Evolutionary conservation across 2,329 filamentous ascomycete species (phyloP).

Genomic region (Fusarium globosum): DNA sequence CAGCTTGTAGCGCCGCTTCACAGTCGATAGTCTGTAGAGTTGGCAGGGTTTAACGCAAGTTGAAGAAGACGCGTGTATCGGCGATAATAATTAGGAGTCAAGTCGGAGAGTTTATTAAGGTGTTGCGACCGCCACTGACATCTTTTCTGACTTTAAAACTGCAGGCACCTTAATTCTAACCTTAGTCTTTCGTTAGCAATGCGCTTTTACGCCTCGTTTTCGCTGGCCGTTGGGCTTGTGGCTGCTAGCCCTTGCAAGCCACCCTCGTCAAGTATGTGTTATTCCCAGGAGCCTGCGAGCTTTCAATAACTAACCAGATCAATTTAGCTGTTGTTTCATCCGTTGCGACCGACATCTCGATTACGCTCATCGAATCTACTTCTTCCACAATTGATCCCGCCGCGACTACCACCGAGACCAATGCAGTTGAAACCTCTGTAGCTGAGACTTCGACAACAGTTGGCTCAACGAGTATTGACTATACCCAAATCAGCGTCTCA

Average conservation of each 20-base stretch:
- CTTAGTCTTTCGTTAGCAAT: no score
- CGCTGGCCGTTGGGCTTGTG: background rate
- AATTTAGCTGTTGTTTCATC: background rate
- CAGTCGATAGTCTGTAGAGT: background rate
- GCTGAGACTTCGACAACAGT: background rate
- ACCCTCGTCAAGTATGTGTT: background rate
- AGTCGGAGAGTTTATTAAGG: background rate
- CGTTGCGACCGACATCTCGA: rapidly evolving
- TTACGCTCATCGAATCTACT: background rate
- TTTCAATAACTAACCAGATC: background rate
- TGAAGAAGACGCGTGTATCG: background rate
- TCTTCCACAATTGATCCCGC: background rate
- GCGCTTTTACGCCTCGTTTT: background rate
- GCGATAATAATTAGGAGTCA: background rate
- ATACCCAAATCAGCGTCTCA: background rate
- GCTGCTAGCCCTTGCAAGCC: background rate
- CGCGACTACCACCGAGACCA: background rate
- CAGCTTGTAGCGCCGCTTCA: background rate
- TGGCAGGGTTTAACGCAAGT: background rate
- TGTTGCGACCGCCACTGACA: background rate
- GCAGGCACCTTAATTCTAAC: background rate
- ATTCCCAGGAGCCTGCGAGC: rapidly evolving
- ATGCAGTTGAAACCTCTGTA: background rate
- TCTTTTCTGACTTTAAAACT: background rate
- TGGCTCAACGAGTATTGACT: background rate